Conservation (phyloP, 495 filamentous ascomycete species). For the Podospora comata region DNA sequence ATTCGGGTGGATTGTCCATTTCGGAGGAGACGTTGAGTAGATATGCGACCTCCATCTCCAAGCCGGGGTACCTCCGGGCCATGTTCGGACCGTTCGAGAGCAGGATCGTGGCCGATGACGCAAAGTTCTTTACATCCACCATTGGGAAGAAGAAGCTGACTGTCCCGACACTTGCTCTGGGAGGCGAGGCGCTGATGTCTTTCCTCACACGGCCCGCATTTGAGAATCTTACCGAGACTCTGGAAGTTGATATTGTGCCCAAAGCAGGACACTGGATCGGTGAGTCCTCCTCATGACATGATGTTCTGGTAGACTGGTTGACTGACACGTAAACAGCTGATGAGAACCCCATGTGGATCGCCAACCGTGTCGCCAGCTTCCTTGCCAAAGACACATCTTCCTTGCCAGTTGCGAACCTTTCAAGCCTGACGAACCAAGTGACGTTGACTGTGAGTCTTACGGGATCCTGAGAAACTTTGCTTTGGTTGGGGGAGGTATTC, state of each 20-base stretch:
- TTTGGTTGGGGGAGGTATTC: neutral
- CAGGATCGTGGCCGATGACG: constrained; percentile 16
- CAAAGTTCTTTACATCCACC: constrained; percentile 24
- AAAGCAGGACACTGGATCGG: constrained; percentile 33
- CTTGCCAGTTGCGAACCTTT: neutral
- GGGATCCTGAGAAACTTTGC: neutral
- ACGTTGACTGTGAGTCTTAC: neutral
- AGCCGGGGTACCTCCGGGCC: constrained; percentile 30
- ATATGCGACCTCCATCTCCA: constrained; percentile 25
- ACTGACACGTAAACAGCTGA: neutral
- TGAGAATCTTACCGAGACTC: constrained; percentile 13
- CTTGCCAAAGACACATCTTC: neutral
- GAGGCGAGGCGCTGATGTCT: neutral
- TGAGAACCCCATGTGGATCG: neutral
- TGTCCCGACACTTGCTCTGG: neutral
- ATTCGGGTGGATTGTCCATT: constrained; percentile 27
- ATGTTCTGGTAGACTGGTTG: neutral
- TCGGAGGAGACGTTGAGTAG: constrained; percentile 22
- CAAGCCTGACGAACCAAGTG: neutral
- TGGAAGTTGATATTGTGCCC: constrained; percentile 28
- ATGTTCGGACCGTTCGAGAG: constrained; percentile 27
- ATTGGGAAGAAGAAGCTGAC: constrained; percentile 5
- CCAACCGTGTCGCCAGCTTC: neutral
- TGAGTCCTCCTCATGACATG: constrained; percentile 11
- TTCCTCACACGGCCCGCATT: neutral